Evolutionary conservation across 257 asterid species (phyloP), one percentile per base, ranked within the genome.

Genomic region (Cinchona pubescens): DNA sequence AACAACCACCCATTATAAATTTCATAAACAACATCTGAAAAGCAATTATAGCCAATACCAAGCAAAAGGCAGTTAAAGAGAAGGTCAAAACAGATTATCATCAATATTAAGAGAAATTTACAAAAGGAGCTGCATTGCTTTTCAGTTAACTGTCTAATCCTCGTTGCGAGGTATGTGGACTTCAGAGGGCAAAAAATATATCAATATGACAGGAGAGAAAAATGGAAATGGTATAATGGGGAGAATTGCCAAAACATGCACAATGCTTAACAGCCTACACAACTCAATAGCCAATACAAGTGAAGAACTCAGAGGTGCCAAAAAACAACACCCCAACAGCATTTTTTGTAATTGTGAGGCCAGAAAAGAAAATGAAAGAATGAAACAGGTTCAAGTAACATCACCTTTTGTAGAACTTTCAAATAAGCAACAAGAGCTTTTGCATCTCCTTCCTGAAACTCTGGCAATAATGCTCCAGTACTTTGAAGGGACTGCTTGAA

Each of bases 391-490:
- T 46, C 49, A 18, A 19, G 21, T 25, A 62, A 45, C 40, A 25
- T 70, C 74, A 91, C 99, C 97, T 90, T 87, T 79, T 90, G 89
- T 76, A 92, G 88, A 82, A 95, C 96, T 81, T 85, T 85, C 91
- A 95, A 86, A 85, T 95, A 95, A 53, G 97, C 99, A 72, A 92
- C 95, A 71, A 95, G 90, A 64, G 94, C 99, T 86, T 90, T 90
- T 70, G 98, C 96, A 84, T 95, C 99, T 59, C 99, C 99, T 87
- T 95, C 97, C 82, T 91, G 93, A 85, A 95, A 84, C 81, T 92
- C 94, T 5, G 97, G 98, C 70, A 92, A 75, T 61, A 85, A 73
- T 59, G 90, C 87, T 76, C 98, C 96, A 32, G 97, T 91, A 81
- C 77, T 91, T 90, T 92, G 98, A 75, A 87, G 78, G 59, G 97